Evolutionary conservation across 2,329 filamentous ascomycete genomes (phyloP).

Genomic region (Hansfordia pulvinata): DNA sequence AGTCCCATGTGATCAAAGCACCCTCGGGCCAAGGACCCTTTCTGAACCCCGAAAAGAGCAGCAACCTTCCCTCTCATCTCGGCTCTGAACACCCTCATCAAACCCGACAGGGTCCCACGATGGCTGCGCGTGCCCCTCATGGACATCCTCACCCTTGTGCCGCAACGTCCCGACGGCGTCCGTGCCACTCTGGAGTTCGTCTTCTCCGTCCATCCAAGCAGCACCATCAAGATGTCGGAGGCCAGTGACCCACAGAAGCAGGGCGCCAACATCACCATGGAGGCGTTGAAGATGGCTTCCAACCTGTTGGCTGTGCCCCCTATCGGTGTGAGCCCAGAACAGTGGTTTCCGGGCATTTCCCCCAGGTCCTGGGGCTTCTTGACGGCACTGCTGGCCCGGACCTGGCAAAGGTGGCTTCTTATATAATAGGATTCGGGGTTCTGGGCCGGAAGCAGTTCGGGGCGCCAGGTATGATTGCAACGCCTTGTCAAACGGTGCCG

Average conservation of each 20-base stretch:
- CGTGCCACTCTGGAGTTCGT: slow-evolving; percentile 58
- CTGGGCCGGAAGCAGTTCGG: slow-evolving; percentile 50
- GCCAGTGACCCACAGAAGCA: slow-evolving; percentile 33
- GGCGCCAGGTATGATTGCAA: slow-evolving; percentile 37
- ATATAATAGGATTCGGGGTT: slow-evolving; percentile 53
- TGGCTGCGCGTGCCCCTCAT: slow-evolving; percentile 48
- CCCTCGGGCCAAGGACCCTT: slow-evolving; percentile 2
- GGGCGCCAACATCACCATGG: slow-evolving; percentile 52
- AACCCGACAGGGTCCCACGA: slow-evolving; percentile 41
- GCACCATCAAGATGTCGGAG: slow-evolving; percentile 23
- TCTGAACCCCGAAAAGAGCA: slow-evolving; percentile 22
- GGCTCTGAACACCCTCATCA: slow-evolving; percentile 48
- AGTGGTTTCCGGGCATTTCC: slow-evolving; percentile 47
- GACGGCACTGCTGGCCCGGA: slow-evolving; percentile 46
- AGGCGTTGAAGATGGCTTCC: slow-evolving; percentile 51
- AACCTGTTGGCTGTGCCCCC: slow-evolving; percentile 49
- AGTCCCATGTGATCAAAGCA: no score
- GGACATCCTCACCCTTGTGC: slow-evolving; percentile 43
- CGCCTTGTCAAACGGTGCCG: slow-evolving; percentile 4
- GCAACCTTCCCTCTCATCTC: slow-evolving; percentile 39
- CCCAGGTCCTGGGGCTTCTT: slow-evolving; percentile 46
- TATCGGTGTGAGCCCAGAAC: slow-evolving; percentile 32
- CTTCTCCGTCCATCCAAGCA: slow-evolving; percentile 51
- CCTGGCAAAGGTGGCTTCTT: slow-evolving; percentile 42
- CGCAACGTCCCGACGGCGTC: slow-evolving; percentile 49